Base-by-base conservation (phyloP, 352 stramenopile species). In the Thalassiosira hispida region DNA sequence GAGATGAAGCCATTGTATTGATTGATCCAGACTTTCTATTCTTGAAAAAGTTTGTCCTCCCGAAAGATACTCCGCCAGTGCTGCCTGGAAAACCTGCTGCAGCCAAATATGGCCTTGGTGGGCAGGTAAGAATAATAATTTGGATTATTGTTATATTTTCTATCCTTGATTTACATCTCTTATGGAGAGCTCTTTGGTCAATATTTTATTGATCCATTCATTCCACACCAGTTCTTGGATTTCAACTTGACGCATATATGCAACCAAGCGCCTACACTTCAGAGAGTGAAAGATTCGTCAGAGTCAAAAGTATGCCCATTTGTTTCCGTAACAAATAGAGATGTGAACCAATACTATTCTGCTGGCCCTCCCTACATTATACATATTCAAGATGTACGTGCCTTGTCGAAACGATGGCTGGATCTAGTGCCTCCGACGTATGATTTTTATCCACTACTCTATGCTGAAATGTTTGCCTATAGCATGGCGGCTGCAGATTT, bases 381-480 rank as follows among this genome's bases (percentile, higher is more conserved):
- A 40, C 77, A 84, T 33, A 67, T 70, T 23, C 16, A 77, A 22
- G 83, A 89, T 72, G 76, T 89, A 16, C 40, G 77, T 33, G 23
- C 47, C 2, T 76, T 89, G n/a, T 79, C 79, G 1, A 57, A 59
- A 53, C 47, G 75, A 53, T 89, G 83, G 83, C 25, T 22, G 27
- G 42, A 78, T 7, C 71, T 89, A 14, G 66, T 87, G 0, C 83
- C 83, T 46, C 64, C 67, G 14, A 83, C 76, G 2, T 84, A 77
- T 52, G 83, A 89, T 62, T 22, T 81, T 38, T 85, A 84, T 72
- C 74, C 80, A 49, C 35, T 85, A 0, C 35, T 87, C 12, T 87
- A 87, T 65, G 80, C 80, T 1, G 81, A 88, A 64, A 89, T 89
- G 83, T 84, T 83, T 83, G 83, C 79, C n/a, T 90, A 90, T 51